Percentiles rank a stretch among this genome's conserved stretches.
Conservation (phyloP, 73 alveolate genomes). For the Tetrahymena malaccensis region DNA sequence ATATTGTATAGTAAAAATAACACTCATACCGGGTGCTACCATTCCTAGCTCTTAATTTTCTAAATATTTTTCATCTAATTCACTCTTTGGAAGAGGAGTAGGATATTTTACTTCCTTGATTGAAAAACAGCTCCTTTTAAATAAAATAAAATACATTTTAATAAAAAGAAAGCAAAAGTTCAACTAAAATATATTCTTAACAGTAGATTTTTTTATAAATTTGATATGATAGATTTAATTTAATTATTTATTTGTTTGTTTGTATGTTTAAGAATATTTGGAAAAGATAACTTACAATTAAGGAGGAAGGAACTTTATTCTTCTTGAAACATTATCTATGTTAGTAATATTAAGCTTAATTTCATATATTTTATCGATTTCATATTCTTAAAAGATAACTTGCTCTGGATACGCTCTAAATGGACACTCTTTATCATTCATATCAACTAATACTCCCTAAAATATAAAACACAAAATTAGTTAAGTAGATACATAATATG, state of each 20-base stretch:
- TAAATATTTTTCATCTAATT: not conserved
- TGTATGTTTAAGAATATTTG: not conserved
- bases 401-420: constrained; percentile 77
- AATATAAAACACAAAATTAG: no score
- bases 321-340: constrained; percentile 60
- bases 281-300: constrained; percentile 2
- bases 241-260: not conserved
- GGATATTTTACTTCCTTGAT: not conserved
- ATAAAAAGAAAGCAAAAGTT: no score
- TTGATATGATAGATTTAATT: not conserved
- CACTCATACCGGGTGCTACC: constrained; percentile 94
- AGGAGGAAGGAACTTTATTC: constrained; percentile 77
- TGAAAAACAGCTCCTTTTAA: not conserved
- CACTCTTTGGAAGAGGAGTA: not conserved
- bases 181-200: not conserved
- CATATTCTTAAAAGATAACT: constrained; percentile 75
- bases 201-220: no score
- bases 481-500: not conserved
- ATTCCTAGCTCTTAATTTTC: not conserved
- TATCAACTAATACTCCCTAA: constrained; percentile 28
- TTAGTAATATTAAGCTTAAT: constrained; percentile 77
- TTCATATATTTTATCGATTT: constrained; percentile 78
- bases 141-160: no score
- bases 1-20: constrained; percentile 69
- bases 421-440: constrained; percentile 59